Conservation (phyloP, 2,329 filamentous ascomycete genomes). For the Leptographium procerum region DNA sequence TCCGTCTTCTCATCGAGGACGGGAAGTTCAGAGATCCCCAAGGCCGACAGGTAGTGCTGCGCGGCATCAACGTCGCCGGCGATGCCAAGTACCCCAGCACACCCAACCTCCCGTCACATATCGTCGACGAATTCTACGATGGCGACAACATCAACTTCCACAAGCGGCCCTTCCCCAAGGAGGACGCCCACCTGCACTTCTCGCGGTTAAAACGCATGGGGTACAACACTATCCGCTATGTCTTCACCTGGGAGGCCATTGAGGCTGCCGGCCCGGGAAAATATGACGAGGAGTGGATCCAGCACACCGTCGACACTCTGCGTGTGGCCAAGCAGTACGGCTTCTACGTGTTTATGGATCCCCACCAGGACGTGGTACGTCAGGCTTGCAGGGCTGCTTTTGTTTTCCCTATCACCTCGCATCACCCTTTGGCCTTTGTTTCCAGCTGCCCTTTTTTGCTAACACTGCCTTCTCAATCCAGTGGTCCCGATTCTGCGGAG, state of each 20-base stretch:
- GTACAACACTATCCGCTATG: slow-evolving; percentile 91
- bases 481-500: slow-evolving; percentile 92
- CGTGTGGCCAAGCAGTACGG: slow-evolving; percentile 78
- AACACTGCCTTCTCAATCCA: slow-evolving; percentile 21
- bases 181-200: slow-evolving; percentile 80
- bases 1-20: slow-evolving; percentile 75
- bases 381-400: too few species aligned
- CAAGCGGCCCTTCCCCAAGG: slow-evolving; percentile 67
- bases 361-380: slow-evolving; percentile 89
- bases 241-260: slow-evolving; percentile 99
- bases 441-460: neutral
- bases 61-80: slow-evolving; percentile 87
- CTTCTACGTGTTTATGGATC: slow-evolving; percentile 97
- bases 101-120: slow-evolving; percentile 72
- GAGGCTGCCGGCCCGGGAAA: slow-evolving; percentile 81
- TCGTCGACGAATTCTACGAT: slow-evolving; percentile 73
- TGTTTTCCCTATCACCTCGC: neutral
- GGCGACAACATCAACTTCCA: slow-evolving; percentile 87
- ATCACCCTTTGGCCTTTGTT: neutral
- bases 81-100: slow-evolving; percentile 81
- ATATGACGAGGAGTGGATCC: slow-evolving; percentile 90
- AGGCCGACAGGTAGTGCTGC: slow-evolving; percentile 75
- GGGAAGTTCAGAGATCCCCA: slow-evolving; percentile 70
- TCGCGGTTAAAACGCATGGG: slow-evolving; percentile 75
- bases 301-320: slow-evolving; percentile 78